Percentiles rank a stretch among this genome's conserved stretches.
These are phyloP conservation scores for Teratosphaeria destructans DNA, from an alignment of 2,329 filamentous ascomycete species.

Conservation along the genomic window DNA sequence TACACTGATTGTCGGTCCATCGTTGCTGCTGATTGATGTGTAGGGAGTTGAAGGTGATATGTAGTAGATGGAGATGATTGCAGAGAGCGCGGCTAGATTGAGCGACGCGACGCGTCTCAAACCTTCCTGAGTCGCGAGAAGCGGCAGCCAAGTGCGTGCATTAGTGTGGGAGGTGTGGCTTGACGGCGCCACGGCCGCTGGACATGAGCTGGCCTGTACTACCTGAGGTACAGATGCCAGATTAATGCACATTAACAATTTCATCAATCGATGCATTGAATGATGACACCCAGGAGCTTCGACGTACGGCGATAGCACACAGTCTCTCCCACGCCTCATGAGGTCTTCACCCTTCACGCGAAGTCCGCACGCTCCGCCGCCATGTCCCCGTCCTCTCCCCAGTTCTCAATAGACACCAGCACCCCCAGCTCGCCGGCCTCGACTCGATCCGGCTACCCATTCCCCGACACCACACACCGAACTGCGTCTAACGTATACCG, in stretches of 20 bases:
- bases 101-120: not conserved
- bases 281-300: not conserved
- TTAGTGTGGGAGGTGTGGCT: not conserved
- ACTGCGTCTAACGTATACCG: conserved; percentile 38
- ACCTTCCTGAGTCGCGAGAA: not conserved
- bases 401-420: conserved; percentile 38
- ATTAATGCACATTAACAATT: not conserved
- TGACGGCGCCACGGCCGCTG: not conserved
- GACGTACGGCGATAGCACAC: not conserved
- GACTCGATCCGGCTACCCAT: conserved; percentile 38
- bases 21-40: not conserved
- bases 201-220: not conserved
- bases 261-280: not conserved
- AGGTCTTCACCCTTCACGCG: not conserved
- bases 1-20: conserved; percentile 90
- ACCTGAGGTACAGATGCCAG: not conserved
- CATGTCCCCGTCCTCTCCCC: conserved; percentile 46
- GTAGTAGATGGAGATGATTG: not conserved
- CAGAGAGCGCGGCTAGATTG: not conserved
- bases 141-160: not conserved
- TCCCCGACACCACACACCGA: conserved; percentile 41
- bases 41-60: not conserved
- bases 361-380: conserved; percentile 3
- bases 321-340: not conserved
- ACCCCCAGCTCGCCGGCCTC: conserved; percentile 30